Evolutionary conservation across 208 protist genomes (phyloP).

Genomic region (Trichomonas vaginalis): DNA sequence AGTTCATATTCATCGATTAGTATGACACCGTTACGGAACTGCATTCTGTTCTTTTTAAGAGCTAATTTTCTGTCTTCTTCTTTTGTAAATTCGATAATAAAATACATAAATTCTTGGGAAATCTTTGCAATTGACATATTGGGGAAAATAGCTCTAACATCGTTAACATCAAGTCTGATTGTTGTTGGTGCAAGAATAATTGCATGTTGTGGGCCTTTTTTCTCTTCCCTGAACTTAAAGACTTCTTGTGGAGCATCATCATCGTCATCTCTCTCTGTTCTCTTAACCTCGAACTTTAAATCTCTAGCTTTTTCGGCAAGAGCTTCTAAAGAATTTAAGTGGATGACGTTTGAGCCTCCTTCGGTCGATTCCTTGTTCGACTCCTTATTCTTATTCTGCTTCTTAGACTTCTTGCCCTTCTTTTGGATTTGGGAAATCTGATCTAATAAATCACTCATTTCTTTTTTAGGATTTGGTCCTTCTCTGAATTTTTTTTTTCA

Average conservation of each 20-base stretch:
- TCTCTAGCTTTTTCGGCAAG: not conserved
- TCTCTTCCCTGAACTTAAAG: not conserved
- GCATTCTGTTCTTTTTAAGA: not conserved
- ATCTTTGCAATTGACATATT: not conserved
- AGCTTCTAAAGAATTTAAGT: not conserved
- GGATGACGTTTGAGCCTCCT: not conserved
- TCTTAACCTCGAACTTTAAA: not conserved
- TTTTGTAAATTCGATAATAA: not conserved
- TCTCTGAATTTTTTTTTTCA: no score
- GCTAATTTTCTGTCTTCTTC: not conserved
- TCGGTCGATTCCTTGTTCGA: not conserved
- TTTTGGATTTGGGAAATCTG: not conserved
- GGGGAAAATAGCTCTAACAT: not conserved
- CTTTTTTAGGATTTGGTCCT: no score
- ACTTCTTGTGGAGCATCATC: not conserved
- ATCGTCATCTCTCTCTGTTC: not conserved
- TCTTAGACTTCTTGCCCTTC: not conserved
- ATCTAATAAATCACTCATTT: not conserved
- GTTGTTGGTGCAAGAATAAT: not conserved
- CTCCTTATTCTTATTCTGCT: not conserved
- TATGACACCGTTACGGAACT: not conserved
- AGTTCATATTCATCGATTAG: not conserved
- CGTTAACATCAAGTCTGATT: not conserved
- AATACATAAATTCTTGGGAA: not conserved
- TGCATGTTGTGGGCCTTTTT: not conserved